Conservation (phyloP, 2,329 filamentous ascomycete species). For the Karstenula rhodostoma region DNA sequence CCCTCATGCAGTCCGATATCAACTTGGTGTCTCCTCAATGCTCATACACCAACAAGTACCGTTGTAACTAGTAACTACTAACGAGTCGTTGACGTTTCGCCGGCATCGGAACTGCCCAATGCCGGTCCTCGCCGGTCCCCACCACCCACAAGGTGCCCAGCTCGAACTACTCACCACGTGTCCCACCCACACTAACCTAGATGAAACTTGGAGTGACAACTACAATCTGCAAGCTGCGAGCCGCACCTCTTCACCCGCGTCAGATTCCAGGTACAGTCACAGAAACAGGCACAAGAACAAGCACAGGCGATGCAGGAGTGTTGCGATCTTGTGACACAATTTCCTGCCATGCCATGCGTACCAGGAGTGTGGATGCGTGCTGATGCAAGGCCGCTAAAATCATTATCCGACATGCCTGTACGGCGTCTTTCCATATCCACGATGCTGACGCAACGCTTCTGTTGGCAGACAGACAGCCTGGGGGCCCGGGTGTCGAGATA, state of each 20-base stretch:
- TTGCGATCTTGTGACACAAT: background rate
- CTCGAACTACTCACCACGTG: background rate
- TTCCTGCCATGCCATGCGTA: background rate
- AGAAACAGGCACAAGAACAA: too few species aligned
- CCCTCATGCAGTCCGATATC: background rate
- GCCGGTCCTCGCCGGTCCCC: conserved; percentile 3
- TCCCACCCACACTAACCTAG: background rate
- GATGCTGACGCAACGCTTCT: background rate
- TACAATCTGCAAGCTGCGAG: background rate
- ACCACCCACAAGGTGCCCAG: background rate
- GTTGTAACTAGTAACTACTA: too few species aligned
- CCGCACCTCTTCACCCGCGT: background rate
- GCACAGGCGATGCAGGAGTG: background rate
- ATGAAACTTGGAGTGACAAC: background rate
- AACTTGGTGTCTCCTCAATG: too few species aligned
- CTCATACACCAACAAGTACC: background rate
- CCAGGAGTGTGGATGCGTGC: background rate
- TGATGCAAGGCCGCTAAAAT: background rate
- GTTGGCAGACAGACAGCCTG: background rate
- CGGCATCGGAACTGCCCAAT: conserved; percentile 1
- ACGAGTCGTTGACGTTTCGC: background rate
- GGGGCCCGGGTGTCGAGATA: background rate
- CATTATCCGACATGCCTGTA: background rate
- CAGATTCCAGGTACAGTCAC: background rate
- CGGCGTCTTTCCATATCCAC: background rate